Conservation (phyloP, 73 alveolate genomes). For the Paraurostyla sp. region DNA sequence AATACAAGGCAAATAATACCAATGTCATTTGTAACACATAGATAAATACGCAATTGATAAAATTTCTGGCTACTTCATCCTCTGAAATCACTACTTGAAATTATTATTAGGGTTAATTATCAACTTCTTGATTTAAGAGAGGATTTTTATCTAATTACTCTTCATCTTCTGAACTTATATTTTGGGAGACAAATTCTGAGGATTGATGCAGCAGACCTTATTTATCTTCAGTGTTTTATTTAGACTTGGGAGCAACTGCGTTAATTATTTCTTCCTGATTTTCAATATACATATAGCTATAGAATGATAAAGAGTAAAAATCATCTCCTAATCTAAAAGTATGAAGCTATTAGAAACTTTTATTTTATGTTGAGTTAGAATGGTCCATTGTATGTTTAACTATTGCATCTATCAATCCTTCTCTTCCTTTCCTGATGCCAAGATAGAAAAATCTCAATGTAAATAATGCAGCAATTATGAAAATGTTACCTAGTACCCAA, state of each 20-base stretch:
- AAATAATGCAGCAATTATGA: slow-evolving; percentile 5
- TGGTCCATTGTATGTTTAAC: not conserved
- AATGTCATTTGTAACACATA: slow-evolving; percentile 8
- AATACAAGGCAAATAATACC: slow-evolving; percentile 15
- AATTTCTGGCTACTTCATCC: slow-evolving; percentile 37
- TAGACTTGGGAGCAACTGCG: not conserved
- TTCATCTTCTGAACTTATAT: slow-evolving; percentile 7
- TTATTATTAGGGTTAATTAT: not conserved
- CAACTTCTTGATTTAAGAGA: not conserved
- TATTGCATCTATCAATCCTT: slow-evolving; percentile 1
- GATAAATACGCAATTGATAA: slow-evolving; percentile 32
- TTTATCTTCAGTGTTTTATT: too few species aligned
- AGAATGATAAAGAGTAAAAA: slow-evolving; percentile 34
- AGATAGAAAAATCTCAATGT: not conserved
- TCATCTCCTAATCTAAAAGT: slow-evolving; percentile 49
- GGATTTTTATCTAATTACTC: not conserved
- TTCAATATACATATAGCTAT: not conserved
- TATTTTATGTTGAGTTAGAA: not conserved
- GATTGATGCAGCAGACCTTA: too few species aligned
- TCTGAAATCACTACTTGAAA: not conserved
- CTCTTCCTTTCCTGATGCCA: not conserved
- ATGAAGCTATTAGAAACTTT: slow-evolving; percentile 17
- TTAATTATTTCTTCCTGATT: not conserved
- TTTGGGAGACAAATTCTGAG: not conserved
- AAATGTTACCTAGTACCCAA: slow-evolving; percentile 49